Base-by-base conservation (phyloP, 495 filamentous ascomycete genomes). In the Amniculicola lignicola region DNA sequence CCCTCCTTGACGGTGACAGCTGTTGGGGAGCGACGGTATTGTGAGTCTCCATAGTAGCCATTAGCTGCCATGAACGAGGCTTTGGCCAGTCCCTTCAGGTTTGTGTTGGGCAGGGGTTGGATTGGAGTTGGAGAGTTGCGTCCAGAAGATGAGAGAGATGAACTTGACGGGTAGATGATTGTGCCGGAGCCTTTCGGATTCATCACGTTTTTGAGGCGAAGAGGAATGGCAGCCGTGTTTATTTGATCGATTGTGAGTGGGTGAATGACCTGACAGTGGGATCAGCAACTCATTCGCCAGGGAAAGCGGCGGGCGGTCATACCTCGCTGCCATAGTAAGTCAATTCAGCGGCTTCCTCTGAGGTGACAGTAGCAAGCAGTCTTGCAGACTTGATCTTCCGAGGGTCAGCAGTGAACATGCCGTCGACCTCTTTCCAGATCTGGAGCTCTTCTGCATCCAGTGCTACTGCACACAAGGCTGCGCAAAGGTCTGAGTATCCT, bases 371-470 rank as follows among this genome's bases (percentile, higher is more conserved):
- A 1, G 81, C 68, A 31, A 96, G 75, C 16, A 95, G 77, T 38
- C 82, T 75, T 11, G 90, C 90, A 2, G 89, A 90, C 0, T 89
- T 89, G 19, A 96, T 89, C 66, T 94, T 95, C 43, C 84, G 77
- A 1, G 90, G 90, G 63, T 95, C 89, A 18, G 88, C 88, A 0
- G 88, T 93, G 70, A 91, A 94, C 53, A 95, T 92, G 19, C 89
- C 89, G 65, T 93, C 88, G 18, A 95, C 89, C 63, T 95, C 89
- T 72, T 95, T 95, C 88, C 89, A 92, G 6, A 95, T 85, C 65
- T 96, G 90, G 19, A 95, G 76, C 64, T 96, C 90, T 27, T 83
- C 75, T 3, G 88, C 88, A 50, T 79, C 78, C 0, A 89, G 70
- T 18, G 87, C 90, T 2, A 94, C 88, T 5, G 90, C 89, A 23